Conservation (phyloP, 768 basidiomycete genomes). For the Termitomyces sp. region DNA sequence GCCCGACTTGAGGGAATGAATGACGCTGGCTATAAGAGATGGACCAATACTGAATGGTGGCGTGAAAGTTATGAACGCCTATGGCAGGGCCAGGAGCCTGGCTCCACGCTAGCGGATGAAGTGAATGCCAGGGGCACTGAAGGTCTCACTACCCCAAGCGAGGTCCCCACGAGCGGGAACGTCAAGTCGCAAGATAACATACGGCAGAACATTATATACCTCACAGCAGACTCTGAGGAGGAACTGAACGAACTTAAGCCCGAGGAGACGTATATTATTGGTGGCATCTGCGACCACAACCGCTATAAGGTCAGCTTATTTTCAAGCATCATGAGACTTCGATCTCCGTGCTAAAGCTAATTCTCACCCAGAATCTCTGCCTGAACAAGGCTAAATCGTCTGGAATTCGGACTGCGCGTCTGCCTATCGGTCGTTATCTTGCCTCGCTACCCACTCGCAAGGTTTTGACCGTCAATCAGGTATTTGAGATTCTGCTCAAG, state of each 20-base stretch:
- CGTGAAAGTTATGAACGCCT: constrained; percentile 64
- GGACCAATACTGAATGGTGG: constrained; percentile 86
- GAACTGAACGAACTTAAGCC: constrained; percentile 80
- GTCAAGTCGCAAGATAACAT: constrained; percentile 11
- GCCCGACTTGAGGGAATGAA: constrained; percentile 59
- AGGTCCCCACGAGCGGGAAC: background rate
- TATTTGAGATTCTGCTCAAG: constrained; percentile 85
- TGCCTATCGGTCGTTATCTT: constrained; percentile 93
- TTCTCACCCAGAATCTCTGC: constrained; percentile 68
- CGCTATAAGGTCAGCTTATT: constrained; percentile 71
- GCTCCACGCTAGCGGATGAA: background rate
- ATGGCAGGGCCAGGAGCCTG: constrained; percentile 37
- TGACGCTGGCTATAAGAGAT: constrained; percentile 69
- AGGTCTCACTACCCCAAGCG: background rate
- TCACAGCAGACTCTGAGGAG: constrained; percentile 90
- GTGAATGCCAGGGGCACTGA: background rate
- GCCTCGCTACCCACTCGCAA: constrained; percentile 84
- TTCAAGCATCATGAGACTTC: background rate
- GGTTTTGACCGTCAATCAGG: constrained; percentile 96
- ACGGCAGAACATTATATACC: constrained; percentile 70
- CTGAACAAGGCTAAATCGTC: constrained; percentile 76
- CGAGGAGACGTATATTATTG: constrained; percentile 89
- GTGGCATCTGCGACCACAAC: constrained; percentile 94
- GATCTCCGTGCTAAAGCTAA: background rate
- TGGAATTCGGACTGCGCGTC: constrained; percentile 76